Base-by-base conservation (phyloP, 2,329 filamentous ascomycete species). In the Penicillium sp. region DNA sequence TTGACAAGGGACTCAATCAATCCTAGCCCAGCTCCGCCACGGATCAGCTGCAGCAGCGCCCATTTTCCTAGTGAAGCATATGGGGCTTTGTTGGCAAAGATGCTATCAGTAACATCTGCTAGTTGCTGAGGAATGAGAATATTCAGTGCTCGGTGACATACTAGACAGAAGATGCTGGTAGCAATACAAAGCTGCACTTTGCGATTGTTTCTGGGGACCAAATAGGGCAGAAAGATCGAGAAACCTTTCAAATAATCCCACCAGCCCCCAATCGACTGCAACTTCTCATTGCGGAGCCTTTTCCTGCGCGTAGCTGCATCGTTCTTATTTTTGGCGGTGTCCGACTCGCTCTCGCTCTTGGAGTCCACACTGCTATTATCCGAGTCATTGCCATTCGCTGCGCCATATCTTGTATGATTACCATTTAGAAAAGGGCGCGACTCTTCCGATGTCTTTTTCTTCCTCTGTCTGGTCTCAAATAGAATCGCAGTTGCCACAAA, bases 61-160 rank as follows among this genome's bases (percentile, higher is more conserved):
- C 51, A 58, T 31, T 25, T 55, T 23, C 51, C 55, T 15, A 58
- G n/a, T 17, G 50, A 54, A 27, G 43, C 38, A 45, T 54, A 58
- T 12, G 55, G 55, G 15, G 51, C 13, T 44, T 55, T 33, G 36
- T 45, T 17, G 15, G 55, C 51, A 45, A 58, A 58, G 45, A 58
- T 54, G 38, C 45, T 58, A 27, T 58, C 44, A 25, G 55, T 55
- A 3, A 58, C 51, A 41, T 54, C 45, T 17, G 50, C 55, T 6
- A 58, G 44, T 27, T 58, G 55, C 23, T 55, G 55, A 19, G 55
- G 55, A 25, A 58, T 49, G 23, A 55, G 43, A 4, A 58, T 55
- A 36, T 58, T 58, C 36, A 58, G 27, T 4, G 43, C 50, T 25
- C 55, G 51, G 17, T 58, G 43, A 7, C 36, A 49, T 17, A 17